phyloP scores from a whole-genome alignment of 805 yeast species.

The Cyberlindnera petersonii region DNA sequence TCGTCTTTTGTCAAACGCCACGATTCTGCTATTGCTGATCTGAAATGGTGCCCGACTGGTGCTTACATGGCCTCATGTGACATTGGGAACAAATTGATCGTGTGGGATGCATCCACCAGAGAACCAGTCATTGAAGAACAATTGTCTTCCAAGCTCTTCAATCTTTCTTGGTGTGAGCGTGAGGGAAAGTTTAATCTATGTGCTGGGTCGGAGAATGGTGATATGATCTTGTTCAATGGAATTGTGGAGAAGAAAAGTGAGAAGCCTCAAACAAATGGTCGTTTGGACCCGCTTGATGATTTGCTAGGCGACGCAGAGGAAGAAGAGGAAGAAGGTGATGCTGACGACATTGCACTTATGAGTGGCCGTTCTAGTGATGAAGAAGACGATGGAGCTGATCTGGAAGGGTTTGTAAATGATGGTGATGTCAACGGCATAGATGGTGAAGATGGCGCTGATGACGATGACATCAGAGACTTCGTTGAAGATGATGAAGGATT shows the following conservation, averaged over 20 bases:
- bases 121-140: conserved; percentile 32
- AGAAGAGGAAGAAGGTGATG: conserved; percentile 29
- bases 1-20: conserved; percentile 27
- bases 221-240: conserved; percentile 32
- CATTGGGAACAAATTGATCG: conserved; percentile 43
- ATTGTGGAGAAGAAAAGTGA: conserved; percentile 25
- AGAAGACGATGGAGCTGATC: conserved; percentile 28
- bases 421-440: conserved; percentile 26
- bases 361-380: no score
- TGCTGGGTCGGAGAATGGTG: conserved; percentile 38
- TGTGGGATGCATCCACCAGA: conserved; percentile 50
- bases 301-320: conserved; percentile 27
- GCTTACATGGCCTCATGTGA: conserved; percentile 56
- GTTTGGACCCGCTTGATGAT: conserved; percentile 13
- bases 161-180: conserved; percentile 34
- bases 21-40: conserved; percentile 25
- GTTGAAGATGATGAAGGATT: conserved; percentile 50
- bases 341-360: no score
- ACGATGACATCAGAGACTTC: conserved; percentile 31
- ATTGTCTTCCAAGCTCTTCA: conserved; percentile 28
- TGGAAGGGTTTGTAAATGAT: no score
- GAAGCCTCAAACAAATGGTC: conserved; percentile 6
- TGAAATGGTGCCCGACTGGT: conserved; percentile 62
- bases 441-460: conserved; percentile 25
- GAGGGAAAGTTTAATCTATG: conserved; percentile 26